These are phyloP conservation scores for Nemania sp. DNA, from an alignment of 2,329 filamentous ascomycete species.

Conservation along the genomic window DNA sequence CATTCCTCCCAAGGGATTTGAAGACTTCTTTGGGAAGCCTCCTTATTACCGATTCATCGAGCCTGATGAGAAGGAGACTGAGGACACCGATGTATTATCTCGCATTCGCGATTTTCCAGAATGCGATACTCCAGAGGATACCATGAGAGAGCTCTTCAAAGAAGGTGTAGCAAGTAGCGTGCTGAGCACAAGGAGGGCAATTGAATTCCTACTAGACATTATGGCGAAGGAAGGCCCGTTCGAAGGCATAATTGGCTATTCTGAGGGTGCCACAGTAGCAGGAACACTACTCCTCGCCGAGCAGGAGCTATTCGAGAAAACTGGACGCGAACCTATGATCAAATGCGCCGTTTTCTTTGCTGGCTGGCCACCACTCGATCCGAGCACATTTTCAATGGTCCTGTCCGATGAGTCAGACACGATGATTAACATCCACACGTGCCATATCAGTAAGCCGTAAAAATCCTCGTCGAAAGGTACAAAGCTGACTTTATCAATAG, in stretches of 20 bases:
- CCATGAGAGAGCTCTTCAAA: slow-evolving; percentile 54
- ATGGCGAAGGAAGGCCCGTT: slow-evolving; percentile 40
- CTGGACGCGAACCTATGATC: slow-evolving; percentile 42
- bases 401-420: slow-evolving; percentile 53
- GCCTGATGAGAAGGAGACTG: slow-evolving; percentile 47
- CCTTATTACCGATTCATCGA: slow-evolving; percentile 61
- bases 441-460: slow-evolving; percentile 50
- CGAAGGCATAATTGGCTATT: slow-evolving; percentile 40
- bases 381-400: slow-evolving; percentile 48
- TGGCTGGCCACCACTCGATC: slow-evolving; percentile 56
- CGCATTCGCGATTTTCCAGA: slow-evolving; percentile 59
- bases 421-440: slow-evolving; percentile 55
- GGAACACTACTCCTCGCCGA: slow-evolving; percentile 38
- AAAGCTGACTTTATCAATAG: slow-evolving; percentile 36
- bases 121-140: slow-evolving; percentile 57
- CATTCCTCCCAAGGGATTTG: slow-evolving; percentile 56
- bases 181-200: slow-evolving; percentile 45
- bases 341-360: slow-evolving; percentile 56
- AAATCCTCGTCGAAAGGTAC: background rate
- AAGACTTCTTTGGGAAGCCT: slow-evolving; percentile 59
- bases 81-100: slow-evolving; percentile 51
- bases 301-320: slow-evolving; percentile 34
- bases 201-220: slow-evolving; percentile 45
- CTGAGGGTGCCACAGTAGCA: slow-evolving; percentile 39
- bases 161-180: slow-evolving; percentile 45